These are phyloP conservation scores for Articulospora tetracladia DNA, from an alignment of 495 filamentous ascomycete species.

Conservation along the genomic window DNA sequence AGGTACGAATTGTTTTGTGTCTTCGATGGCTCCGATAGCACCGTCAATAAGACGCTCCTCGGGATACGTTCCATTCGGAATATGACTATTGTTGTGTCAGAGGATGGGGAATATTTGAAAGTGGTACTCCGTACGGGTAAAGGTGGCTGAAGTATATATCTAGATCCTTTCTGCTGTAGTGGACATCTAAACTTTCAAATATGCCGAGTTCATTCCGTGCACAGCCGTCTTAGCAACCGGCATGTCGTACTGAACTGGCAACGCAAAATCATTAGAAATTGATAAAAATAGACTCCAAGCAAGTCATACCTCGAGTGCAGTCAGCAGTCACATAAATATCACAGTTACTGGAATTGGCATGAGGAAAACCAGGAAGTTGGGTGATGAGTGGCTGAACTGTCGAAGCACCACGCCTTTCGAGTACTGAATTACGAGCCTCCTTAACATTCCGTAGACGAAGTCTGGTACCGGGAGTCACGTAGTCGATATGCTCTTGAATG, in stretches of 20 bases:
- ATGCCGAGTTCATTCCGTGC: conserved; percentile 42
- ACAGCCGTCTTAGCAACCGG: conserved; percentile 31
- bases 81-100: neutral
- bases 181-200: conserved; percentile 35
- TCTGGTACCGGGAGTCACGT: conserved; percentile 28
- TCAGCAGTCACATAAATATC: conserved; percentile 17
- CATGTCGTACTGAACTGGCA: conserved; percentile 40
- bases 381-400: conserved; percentile 11
- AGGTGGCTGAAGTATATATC: conserved; percentile 22
- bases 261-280: neutral
- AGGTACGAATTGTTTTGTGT: conserved; percentile 8
- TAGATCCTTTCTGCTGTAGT: conserved; percentile 21
- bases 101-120: neutral
- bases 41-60: conserved; percentile 19
- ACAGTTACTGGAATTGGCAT: conserved; percentile 18
- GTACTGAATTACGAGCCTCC: neutral
- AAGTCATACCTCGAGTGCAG: conserved; percentile 18
- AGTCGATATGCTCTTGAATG: conserved; percentile 28
- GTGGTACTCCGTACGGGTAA: conserved; percentile 16
- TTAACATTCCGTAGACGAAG: conserved; percentile 17
- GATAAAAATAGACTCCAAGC: neutral
- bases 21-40: conserved; percentile 19
- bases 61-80: conserved; percentile 24
- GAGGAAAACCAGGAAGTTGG: conserved; percentile 18
- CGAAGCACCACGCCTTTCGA: neutral